Percentiles rank a stretch among this genome's conserved stretches.
phyloP scores from a whole-genome alignment of 1,139 yeast species.

The Geotrichum siamense region DNA sequence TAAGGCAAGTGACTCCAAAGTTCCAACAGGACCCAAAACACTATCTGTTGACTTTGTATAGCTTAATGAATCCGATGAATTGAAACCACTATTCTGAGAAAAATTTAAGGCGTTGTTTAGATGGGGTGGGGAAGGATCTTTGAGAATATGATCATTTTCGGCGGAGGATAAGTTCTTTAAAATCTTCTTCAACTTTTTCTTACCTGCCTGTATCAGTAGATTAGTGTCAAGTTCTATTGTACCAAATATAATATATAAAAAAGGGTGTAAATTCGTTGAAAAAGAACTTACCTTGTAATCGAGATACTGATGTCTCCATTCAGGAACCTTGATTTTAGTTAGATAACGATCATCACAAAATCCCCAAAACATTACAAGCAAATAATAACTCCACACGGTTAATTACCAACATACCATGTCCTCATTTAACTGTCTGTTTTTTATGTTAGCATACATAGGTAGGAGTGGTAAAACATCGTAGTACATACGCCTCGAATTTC shows the following conservation, averaged over 20 bases:
- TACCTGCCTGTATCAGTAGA: slow-evolving; percentile 37
- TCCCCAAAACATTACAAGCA: slow-evolving; percentile 5
- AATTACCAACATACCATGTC: slow-evolving; percentile 1
- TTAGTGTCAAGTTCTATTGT: not conserved
- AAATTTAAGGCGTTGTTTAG: not conserved
- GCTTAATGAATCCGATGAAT: not conserved
- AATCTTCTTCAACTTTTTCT: slow-evolving; percentile 50
- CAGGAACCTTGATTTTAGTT: slow-evolving; percentile 49
- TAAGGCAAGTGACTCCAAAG: slow-evolving; percentile 20
- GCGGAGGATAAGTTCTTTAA: slow-evolving; percentile 20
- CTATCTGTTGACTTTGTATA: slow-evolving; percentile 11
- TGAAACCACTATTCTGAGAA: not conserved
- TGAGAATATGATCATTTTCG: slow-evolving; percentile 17
- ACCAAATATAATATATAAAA: slow-evolving; percentile 5
- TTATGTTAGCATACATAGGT: not conserved
- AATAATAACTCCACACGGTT: too few relatives aligned
- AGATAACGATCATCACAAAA: not conserved
- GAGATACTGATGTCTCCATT: slow-evolving; percentile 77
- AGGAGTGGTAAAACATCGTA: not conserved
- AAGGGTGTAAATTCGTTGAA: not conserved
- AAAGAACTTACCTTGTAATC: slow-evolving; percentile 48
- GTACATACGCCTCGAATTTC: not conserved
- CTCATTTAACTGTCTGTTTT: not conserved
- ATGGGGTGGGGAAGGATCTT: slow-evolving; percentile 7
- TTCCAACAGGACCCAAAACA: slow-evolving; percentile 9